Base-by-base conservation (phyloP, 768 basidiomycete genomes). In the Panellus pusillus region DNA sequence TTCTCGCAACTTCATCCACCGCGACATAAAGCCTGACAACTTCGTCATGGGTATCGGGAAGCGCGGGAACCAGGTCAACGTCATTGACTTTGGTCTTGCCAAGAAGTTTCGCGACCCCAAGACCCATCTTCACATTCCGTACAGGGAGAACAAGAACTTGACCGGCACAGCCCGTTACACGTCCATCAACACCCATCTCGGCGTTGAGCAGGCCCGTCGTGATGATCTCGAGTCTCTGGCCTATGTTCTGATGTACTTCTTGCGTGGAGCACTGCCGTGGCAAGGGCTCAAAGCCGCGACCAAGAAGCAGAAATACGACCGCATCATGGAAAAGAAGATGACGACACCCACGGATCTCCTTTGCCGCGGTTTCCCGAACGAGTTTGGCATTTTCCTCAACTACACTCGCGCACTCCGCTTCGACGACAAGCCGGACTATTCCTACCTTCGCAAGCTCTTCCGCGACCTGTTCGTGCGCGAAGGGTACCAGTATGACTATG, bases 241-340 rank as follows among this genome's bases (percentile, higher is more conserved):
- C 55, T 99, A 99, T 67, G 97, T 98, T 19, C 84, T 99, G 62
- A 98, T 99, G 96, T 99, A 99, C 79, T 99, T 99, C 84, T 88
- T 99, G 61, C 93, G 96, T 60, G 97, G 96, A 44, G 89, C 93
- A 52, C 84, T 99, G 41, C 96, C 96, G 29, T 99, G 96, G 96
- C 97, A 99, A 73, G 97, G 97, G 55, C 84, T 99, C 69, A 99
- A 99, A 79, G 97, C 97, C 55, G 96, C 96, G 37, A 99, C 97
- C 55, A 99, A 99, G 92, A 99, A 99, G 84, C 97, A 99, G 81
- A 99, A 99, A 79, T 98, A 98, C 73, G 97, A 98, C 74, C 89
- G 97, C 55, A 99, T 99, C 78, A 99, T 99, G 97, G 97, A 99
- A 77, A 99, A 99, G 85, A 99, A 99, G 85, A 98, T 99, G 94